Base-by-base conservation (phyloP, 1,284 basidiomycete genomes). In the Coniferiporia weirii region DNA sequence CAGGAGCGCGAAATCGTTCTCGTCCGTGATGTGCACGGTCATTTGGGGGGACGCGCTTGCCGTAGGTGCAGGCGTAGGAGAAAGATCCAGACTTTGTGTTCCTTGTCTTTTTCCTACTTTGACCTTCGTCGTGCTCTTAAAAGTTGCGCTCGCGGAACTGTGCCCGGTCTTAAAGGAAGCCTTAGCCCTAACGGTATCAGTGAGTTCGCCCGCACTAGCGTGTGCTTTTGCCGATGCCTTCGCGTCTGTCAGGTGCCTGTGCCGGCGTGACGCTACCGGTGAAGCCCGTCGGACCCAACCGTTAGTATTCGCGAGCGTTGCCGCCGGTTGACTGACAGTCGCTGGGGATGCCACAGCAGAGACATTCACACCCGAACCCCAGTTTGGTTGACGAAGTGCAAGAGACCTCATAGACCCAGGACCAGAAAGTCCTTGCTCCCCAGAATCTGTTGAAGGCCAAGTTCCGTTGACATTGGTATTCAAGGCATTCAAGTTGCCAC, bases 61-160 rank as follows among this genome's bases (percentile, higher is more conserved):
- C 0, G 79, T 80, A 0, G 79, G 78, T 35, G 73, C 71, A 1
- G 78, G 78, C 1, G 79, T 80, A 0, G 79, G 78, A 4, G 52
- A 48, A 27, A 45, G 34, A 20, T 60, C 55, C n/a, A 60, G 34
- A 19, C 46, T 17, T 32, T 46, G 53, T 9, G 43, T 22, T 45
- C 32, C 10, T 22, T 27, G 22, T 9, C 48, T 19, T 35, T 34
- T 50, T 4, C 22, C 35, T 13, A 50, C 15, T 15, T 45, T 57
- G 12, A 40, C 27, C 4, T 43, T 32, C 12, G 35, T 43, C 22
- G 40, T 34, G 19, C 20, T 34, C 20, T 34, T 44, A 10, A 8
- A 19, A 4, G 32, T 45, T 38, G 48, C 34, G 17, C 8, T 49
- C 27, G 17, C 47, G 47, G 27, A 27, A 27, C 47, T 12, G 19